A percentile compares a stretch with the other conserved stretches of the same genome.
These are phyloP conservation scores for Gynandropsis gynandra DNA, from an alignment of 345 rosid species.

Conservation along the genomic window DNA sequence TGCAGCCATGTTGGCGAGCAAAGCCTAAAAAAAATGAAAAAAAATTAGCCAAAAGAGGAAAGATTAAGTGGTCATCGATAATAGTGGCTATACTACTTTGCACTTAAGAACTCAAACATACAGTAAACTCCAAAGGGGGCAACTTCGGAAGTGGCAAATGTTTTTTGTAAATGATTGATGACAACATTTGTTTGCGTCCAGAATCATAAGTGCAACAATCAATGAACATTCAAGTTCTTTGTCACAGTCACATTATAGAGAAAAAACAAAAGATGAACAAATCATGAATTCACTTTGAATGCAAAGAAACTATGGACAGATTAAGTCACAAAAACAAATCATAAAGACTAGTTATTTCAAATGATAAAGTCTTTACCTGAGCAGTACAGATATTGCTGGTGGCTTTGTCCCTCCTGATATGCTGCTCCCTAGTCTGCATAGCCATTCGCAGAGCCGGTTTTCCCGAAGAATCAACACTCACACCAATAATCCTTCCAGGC, in stretches of 20 bases:
- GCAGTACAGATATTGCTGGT: constrained; percentile 99
- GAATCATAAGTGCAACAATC: too few species aligned
- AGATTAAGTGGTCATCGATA: constrained; percentile 10
- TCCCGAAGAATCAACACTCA: constrained; percentile 91
- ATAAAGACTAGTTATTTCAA: neutral
- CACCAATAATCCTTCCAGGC: constrained; percentile 96
- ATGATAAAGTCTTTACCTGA: constrained; percentile 47
- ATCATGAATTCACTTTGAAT: too few species aligned
- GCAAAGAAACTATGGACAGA: neutral
- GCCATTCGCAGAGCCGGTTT: constrained; percentile 96
- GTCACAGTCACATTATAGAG: too few species aligned
- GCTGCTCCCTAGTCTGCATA: constrained; percentile 99
- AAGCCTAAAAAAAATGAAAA: constrained; percentile 46
- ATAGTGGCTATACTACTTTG: neutral
- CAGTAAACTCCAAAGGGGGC: too few species aligned
- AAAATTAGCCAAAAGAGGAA: constrained; percentile 16
- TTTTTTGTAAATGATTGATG: too few species aligned
- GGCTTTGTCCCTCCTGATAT: constrained; percentile 97
- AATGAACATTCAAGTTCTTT: too few species aligned
- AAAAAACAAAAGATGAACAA: too few species aligned
- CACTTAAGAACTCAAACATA: too few species aligned
- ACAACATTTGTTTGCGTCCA: too few species aligned
- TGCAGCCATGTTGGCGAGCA: constrained; percentile 98
- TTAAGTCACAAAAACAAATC: neutral
- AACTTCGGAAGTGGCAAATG: too few species aligned